Conservation (phyloP, 306 rosid genomes). For the Trichosanthes cucumerina region DNA sequence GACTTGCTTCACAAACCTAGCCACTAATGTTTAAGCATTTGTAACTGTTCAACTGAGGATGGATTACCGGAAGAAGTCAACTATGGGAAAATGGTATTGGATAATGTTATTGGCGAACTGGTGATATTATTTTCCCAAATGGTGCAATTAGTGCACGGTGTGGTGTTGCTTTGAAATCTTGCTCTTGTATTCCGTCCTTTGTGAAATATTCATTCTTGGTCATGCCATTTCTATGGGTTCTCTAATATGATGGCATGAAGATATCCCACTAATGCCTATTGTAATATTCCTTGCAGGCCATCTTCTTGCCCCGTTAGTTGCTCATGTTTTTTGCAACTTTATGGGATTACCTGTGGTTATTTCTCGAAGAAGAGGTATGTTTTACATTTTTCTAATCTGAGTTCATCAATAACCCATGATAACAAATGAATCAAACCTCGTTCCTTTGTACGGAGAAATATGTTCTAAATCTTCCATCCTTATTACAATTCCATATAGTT, state of each 20-base stretch:
- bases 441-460: not conserved
- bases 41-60: not conserved
- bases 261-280: not conserved
- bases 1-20: not conserved
- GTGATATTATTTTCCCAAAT: not conserved
- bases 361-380: slow-evolving; percentile 56
- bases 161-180: not conserved
- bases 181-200: not conserved
- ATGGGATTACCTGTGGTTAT: slow-evolving; percentile 76
- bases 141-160: not conserved
- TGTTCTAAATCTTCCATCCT: not conserved
- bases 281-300: slow-evolving; percentile 53
- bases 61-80: not conserved
- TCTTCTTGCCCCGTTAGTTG: slow-evolving; percentile 70
- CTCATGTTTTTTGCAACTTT: slow-evolving; percentile 72
- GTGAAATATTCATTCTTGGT: not conserved
- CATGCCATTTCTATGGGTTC: not conserved
- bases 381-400: not conserved
- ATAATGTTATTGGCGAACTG: not conserved
- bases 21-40: not conserved
- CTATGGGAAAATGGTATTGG: not conserved
- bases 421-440: not conserved
- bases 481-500: not conserved
- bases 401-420: not conserved
- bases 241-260: not conserved